Base-by-base conservation (phyloP, 2,329 filamentous ascomycete genomes). In the Endoconidiophora polonica region DNA sequence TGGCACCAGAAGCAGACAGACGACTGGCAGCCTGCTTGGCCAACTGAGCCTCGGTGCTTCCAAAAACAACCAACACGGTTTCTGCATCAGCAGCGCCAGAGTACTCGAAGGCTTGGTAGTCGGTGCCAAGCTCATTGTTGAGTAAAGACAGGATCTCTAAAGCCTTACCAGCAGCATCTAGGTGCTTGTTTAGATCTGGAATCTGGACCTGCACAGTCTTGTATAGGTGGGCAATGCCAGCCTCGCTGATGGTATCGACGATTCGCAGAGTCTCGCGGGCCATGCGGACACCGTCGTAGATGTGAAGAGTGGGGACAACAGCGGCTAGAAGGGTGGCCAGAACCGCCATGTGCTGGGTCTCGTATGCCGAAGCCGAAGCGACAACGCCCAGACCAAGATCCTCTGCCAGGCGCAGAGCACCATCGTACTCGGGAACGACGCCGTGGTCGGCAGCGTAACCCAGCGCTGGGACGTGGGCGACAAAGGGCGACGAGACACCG, bases 281-380 rank as follows among this genome's bases (percentile, higher is more conserved):
- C 54, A 90, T 79, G 52, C 78, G 81, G 51, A 94, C 77, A 54
- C 87, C 88, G 61, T 94, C 87, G 61, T 91, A 94, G 57, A 87
- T 78, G 63, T 94, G 87, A 24, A 94, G 72, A 0, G 83, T 85
- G n/a, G 87, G 87, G 24, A 90, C 63, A 12, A 91, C 68, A 43
- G 76, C 79, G 18, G 87, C 83, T 54, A 94, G 69, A 22, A 94
- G 68, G 3, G 86, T 94, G 1, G 87, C 77, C 58, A 94, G 81
- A n/a, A 94, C 68, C 5, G 87, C 77, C 83, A 94, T 94, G 68
- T 98, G 91, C 71, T 98, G 91, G 45, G 83, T 75, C 69, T 98
- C 91, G 58, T 93, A 88, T 26, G 84, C 79, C 26, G 87, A 94
- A 48, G 79, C 78, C 63, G 86, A 94, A 56, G 84, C 77, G 44